phyloP scores from a whole-genome alignment of 108 stramenopile species.

The Chaetoceros muelleri region DNA sequence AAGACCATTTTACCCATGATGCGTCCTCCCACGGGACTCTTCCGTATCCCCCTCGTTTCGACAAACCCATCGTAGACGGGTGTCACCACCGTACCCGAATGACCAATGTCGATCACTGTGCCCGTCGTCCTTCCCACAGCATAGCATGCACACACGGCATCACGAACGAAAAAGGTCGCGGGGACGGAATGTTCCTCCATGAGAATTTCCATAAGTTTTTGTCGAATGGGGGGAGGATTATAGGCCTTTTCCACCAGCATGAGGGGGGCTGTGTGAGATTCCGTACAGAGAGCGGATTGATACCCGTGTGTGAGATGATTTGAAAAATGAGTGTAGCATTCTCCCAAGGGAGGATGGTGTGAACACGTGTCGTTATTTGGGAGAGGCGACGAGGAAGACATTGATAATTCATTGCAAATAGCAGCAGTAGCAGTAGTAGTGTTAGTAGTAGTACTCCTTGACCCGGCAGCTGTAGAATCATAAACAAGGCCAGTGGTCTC shows the following conservation, averaged over 20 bases:
- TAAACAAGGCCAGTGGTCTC: conserved; percentile 58
- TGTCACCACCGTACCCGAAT: conserved; percentile 61
- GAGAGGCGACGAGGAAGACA: background rate
- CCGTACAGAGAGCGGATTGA: conserved; percentile 13
- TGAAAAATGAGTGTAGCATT: conserved; percentile 38
- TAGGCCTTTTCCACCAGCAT: conserved; percentile 67
- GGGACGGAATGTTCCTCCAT: conserved; percentile 75
- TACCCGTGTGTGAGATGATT: conserved; percentile 39
- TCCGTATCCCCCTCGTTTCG: conserved; percentile 54
- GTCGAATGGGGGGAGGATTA: conserved; percentile 71
- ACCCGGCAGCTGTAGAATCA: conserved; percentile 10
- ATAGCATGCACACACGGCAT: conserved; percentile 75
- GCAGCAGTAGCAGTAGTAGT: background rate
- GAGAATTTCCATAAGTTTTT: conserved; percentile 53
- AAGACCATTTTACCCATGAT: conserved; percentile 53
- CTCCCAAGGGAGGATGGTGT: conserved; percentile 8
- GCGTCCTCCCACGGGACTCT: conserved; percentile 38
- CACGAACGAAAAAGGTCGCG: conserved; percentile 79
- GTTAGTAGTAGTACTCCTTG: background rate
- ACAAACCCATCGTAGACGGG: conserved; percentile 84
- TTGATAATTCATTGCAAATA: too few relatives aligned
- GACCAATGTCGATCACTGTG: conserved; percentile 74
- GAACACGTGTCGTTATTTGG: background rate
- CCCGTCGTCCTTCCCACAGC: conserved; percentile 73
- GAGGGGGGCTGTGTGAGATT: conserved; percentile 38